Evolutionary conservation across 208 protist genomes (phyloP).

Genomic region (Trypanosoma grayi): DNA sequence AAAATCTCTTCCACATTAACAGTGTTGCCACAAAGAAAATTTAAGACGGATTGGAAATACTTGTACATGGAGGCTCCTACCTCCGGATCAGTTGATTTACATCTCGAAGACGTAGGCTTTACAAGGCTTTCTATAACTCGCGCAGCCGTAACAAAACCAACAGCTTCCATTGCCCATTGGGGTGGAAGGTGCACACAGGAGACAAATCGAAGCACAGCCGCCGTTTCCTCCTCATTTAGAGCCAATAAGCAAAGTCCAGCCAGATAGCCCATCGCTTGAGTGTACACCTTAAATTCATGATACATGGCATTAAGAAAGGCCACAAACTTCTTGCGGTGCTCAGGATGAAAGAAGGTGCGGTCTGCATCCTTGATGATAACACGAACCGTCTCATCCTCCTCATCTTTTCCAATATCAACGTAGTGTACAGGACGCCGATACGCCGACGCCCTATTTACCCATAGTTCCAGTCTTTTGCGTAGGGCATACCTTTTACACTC

Average conservation of each 20-base stretch:
- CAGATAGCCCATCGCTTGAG: slow-evolving; percentile 90
- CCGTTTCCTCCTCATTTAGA: slow-evolving; percentile 81
- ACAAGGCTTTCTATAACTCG: neutral
- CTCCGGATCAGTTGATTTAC: too few species aligned
- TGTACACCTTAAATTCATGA: slow-evolving; percentile 83
- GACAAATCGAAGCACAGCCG: slow-evolving; percentile 74
- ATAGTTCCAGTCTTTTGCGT: slow-evolving; percentile 59
- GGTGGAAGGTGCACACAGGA: slow-evolving; percentile 73
- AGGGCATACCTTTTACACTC: slow-evolving; percentile 53
- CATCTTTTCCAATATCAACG: slow-evolving; percentile 73
- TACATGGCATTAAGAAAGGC: slow-evolving; percentile 77
- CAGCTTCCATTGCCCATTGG: slow-evolving; percentile 87
- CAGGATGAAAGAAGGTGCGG: slow-evolving; percentile 76
- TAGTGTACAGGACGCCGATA: slow-evolving; percentile 67
- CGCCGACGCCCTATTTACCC: slow-evolving; percentile 57
- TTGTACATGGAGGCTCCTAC: too few species aligned
- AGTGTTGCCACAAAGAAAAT: neutral
- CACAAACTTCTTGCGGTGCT: slow-evolving; percentile 76
- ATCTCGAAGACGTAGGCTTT: neutral
- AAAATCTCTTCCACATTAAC: neutral
- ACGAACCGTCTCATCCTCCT: slow-evolving; percentile 83
- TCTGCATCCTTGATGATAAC: slow-evolving; percentile 92
- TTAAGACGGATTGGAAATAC: neutral
- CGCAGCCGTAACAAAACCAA: slow-evolving; percentile 25
- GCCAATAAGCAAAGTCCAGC: slow-evolving; percentile 83